Evolutionary conservation across 768 basidiomycete species (phyloP), one percentile per base, ranked within the genome.

Genomic region (Pluteus cervinus): DNA sequence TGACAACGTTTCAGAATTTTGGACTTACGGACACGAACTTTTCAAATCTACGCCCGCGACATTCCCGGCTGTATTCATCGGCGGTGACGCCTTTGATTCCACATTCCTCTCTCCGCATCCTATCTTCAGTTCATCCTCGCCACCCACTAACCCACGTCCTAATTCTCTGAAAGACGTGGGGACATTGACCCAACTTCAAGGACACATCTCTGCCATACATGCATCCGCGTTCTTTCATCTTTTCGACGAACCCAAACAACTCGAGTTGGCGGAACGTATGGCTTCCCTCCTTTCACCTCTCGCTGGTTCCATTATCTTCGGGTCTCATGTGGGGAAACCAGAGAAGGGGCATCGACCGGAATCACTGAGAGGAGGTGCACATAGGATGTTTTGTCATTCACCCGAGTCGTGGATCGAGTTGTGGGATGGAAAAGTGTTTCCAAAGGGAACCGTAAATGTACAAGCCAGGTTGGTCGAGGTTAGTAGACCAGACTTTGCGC

Each of bases 21-120:
- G 79, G 79, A 63, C 74, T 4, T 60, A 71, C 4, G 81, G 81
- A 1, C 79, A 83, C 43, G 61, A 71, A 29, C 61, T 84, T 11
- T 85, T 81, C 58, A 65, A 53, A 34, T 65, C 71, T 3, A 74
- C 62, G 0, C 66, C 70, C 0, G 57, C 68, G 25, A 62, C 68
- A 0, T 81, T 76, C 53, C 73, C 76, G 2, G 73, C 65, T 0
- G 52, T 60, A 0, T 83, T 84, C 49, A 37, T 83, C 11, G 54
- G 63, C 9, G 81, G 80, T 1, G 68, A 84, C 42, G 62, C 55
- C 0, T 69, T 83, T 32, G 65, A 79, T 41, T 55, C 66, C 5
- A 40, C 45, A 3, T 58, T 72, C 35, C 61, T 81, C 15, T 47
- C 49, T 5, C 60, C 63, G n/a, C 40, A 37, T 16, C 35, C 15